A percentile compares a stretch with the other conserved stretches of the same genome.
phyloP scores from a whole-genome alignment of 371 early-diverging fungal genomes.

The Circinella umbellata region DNA sequence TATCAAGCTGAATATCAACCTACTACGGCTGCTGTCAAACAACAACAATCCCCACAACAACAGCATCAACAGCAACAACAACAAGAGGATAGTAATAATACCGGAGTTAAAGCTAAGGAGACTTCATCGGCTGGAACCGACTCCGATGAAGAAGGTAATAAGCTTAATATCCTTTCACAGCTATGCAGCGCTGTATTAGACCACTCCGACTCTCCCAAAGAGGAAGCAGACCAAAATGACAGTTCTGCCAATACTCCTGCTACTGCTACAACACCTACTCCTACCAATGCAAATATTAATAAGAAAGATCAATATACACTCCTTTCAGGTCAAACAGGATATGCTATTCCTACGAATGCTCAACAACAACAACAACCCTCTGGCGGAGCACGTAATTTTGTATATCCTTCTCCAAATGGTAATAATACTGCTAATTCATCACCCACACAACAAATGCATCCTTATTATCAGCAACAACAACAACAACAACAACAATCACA shows the following conservation, averaged over 20 bases:
- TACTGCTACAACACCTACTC: neutral
- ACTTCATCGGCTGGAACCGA: constrained; percentile 24
- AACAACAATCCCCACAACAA: constrained; percentile 11
- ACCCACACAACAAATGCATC: neutral
- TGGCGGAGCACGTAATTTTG: neutral
- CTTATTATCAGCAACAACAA: neutral
- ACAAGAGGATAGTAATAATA: neutral
- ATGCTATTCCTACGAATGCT: constrained; percentile 9
- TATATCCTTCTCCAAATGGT: constrained; percentile 10
- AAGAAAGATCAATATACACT: constrained; percentile 9
- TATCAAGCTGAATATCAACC: constrained; percentile 11
- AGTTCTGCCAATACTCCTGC: neutral
- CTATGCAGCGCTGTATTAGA: constrained; percentile 55
- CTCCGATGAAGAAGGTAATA: constrained; percentile 53
- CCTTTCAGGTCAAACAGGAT: constrained; percentile 5
- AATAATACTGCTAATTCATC: neutral
- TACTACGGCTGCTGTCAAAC: neutral
- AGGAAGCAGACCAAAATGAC: constrained; percentile 13
- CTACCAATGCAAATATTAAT: neutral
- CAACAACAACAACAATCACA: constrained; percentile 14
- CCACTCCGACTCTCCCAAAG: constrained; percentile 29
- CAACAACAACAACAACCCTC: neutral
- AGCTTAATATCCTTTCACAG: constrained; percentile 52
- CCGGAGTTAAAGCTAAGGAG: constrained; percentile 10
- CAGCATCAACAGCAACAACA: constrained; percentile 11